These are phyloP conservation scores for Cardamine occulta DNA, from an alignment of 345 rosid species.

Conservation along the genomic window DNA sequence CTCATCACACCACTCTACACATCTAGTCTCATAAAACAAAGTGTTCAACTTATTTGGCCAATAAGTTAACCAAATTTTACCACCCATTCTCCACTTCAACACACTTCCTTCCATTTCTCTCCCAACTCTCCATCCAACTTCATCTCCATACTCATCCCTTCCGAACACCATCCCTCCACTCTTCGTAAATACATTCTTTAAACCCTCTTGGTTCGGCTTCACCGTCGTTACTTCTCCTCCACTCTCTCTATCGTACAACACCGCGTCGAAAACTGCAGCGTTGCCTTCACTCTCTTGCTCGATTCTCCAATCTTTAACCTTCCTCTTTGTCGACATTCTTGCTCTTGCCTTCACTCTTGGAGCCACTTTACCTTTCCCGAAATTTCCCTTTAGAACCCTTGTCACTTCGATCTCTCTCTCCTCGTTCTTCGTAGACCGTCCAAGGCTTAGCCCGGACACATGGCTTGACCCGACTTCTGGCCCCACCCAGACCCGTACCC, in stretches of 20 bases:
- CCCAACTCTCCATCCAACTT: slow-evolving; percentile 76
- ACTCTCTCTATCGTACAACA: slow-evolving; percentile 55
- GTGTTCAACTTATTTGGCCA: slow-evolving; percentile 62
- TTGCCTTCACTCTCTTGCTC: slow-evolving; percentile 88
- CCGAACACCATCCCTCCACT: slow-evolving; percentile 77
- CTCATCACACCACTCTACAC: slow-evolving; percentile 87
- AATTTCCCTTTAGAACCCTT: slow-evolving; percentile 50
- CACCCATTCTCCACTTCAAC: slow-evolving; percentile 86
- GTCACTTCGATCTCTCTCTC: slow-evolving; percentile 52
- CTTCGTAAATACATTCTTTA: slow-evolving; percentile 63
- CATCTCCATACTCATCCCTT: slow-evolving; percentile 73
- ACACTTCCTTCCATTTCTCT: slow-evolving; percentile 95
- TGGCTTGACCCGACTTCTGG: slow-evolving; percentile 82
- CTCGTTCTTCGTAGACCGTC: slow-evolving; percentile 69
- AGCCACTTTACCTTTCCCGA: slow-evolving; percentile 46
- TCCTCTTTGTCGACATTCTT: slow-evolving; percentile 53
- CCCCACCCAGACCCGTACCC: slow-evolving; percentile 77
- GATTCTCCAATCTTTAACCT: slow-evolving; percentile 73
- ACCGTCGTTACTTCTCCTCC: slow-evolving; percentile 54
- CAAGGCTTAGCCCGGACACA: slow-evolving; percentile 70
- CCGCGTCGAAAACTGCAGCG: slow-evolving; percentile 69
- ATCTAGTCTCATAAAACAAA: slow-evolving; percentile 69
- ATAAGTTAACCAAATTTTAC: slow-evolving; percentile 76
- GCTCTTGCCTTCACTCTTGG: slow-evolving; percentile 59
- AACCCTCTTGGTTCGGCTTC: slow-evolving; percentile 40